These are phyloP conservation scores for Kwoniella mangroviensis DNA, from an alignment of 768 basidiomycete species.

Conservation along the genomic window DNA sequence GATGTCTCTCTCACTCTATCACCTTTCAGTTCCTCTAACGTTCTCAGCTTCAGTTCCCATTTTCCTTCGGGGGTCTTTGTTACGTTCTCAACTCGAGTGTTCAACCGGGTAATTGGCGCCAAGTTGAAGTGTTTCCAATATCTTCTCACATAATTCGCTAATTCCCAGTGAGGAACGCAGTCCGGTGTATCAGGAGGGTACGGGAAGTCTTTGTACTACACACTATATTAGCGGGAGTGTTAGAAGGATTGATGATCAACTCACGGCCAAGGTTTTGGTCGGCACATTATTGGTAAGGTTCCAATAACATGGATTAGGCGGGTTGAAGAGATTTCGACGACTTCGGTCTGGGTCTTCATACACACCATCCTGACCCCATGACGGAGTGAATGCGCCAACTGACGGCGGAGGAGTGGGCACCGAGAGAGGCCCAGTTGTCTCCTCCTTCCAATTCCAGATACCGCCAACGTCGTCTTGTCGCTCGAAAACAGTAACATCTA, in stretches of 20 bases:
- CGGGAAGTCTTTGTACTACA: conserved; percentile 41
- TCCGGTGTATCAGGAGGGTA: conserved; percentile 33
- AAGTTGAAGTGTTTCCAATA: conserved; percentile 61
- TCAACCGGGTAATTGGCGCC: conserved; percentile 62
- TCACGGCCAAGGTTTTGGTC: conserved; percentile 37
- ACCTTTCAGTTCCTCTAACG: conserved; percentile 16
- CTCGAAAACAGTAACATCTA: conserved; percentile 42
- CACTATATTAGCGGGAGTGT: background rate
- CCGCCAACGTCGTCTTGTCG: conserved; percentile 38
- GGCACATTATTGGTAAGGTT: conserved; percentile 45
- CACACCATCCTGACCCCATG: conserved; percentile 4
- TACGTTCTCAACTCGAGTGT: conserved; percentile 62
- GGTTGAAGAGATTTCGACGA: conserved; percentile 28
- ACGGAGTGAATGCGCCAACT: conserved; percentile 34
- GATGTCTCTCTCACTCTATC: conserved; percentile 18
- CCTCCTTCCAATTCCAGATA: conserved; percentile 36
- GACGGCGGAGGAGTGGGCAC: conserved; percentile 44
- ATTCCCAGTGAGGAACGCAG: conserved; percentile 55
- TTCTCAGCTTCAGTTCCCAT: conserved; percentile 28
- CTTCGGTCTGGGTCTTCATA: conserved; percentile 1
- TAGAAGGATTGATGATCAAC: background rate
- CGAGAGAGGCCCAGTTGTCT: conserved; percentile 23
- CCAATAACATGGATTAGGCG: conserved; percentile 44
- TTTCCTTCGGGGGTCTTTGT: conserved; percentile 57
- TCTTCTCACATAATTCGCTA: conserved; percentile 59